Percentiles rank a stretch among this genome's conserved stretches.
Evolutionary conservation across 2,329 filamentous ascomycete species (phyloP).

Genomic region (Talaromyces sp.): DNA sequence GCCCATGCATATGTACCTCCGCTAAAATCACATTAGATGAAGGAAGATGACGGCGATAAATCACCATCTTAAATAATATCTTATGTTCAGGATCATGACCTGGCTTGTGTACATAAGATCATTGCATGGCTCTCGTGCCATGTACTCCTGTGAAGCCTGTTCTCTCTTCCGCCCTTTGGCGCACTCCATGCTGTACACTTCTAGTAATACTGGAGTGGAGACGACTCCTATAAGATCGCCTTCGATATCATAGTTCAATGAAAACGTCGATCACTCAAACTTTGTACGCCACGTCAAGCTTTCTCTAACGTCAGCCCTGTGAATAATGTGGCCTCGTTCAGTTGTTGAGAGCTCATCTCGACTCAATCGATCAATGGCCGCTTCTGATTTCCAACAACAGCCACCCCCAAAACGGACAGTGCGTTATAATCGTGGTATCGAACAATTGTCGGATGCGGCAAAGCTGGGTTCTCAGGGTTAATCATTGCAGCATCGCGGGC

Average conservation of each 20-base stretch:
- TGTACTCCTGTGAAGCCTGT: neutral
- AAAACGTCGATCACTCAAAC: neutral
- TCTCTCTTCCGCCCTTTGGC: neutral
- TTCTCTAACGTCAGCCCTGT: neutral
- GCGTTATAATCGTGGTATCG: slow-evolving; percentile 69
- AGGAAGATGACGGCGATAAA: neutral
- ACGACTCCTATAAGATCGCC: neutral
- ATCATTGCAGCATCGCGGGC: slow-evolving; percentile 88
- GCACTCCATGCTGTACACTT: neutral
- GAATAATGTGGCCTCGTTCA: neutral
- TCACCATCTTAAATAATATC: neutral
- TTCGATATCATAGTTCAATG: neutral
- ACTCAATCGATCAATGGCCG: slow-evolving; percentile 65
- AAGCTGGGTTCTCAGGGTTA: slow-evolving; percentile 84
- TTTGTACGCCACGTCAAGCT: neutral
- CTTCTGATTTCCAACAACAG: slow-evolving; percentile 59
- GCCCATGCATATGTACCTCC: slow-evolving; percentile 14
- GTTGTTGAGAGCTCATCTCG: neutral
- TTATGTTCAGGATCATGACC: neutral
- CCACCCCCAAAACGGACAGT: slow-evolving; percentile 58
- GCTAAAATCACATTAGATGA: neutral
- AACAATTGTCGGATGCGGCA: slow-evolving; percentile 82
- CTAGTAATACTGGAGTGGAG: neutral
- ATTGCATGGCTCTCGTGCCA: neutral
- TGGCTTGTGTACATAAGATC: neutral